These are phyloP conservation scores for Aspergillus avenaceus DNA, from an alignment of 495 filamentous ascomycete species.

Conservation along the genomic window DNA sequence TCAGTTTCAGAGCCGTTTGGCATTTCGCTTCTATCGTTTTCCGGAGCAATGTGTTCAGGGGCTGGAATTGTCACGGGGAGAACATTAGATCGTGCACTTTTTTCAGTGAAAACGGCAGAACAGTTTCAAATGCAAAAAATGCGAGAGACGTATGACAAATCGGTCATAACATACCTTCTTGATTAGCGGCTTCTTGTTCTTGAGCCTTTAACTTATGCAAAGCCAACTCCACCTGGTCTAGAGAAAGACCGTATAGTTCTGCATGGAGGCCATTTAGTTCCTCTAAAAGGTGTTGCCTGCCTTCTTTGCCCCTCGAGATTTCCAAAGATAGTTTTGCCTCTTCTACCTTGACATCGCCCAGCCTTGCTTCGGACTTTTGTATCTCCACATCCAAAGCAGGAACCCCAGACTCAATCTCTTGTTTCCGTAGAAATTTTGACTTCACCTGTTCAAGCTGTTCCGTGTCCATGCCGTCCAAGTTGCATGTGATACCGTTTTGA, in stretches of 20 bases:
- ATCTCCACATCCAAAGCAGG: constrained; percentile 56
- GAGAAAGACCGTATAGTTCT: constrained; percentile 40
- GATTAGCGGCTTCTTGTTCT: constrained; percentile 17
- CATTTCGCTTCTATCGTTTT: not conserved
- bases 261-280: constrained; percentile 52
- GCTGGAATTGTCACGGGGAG: constrained; percentile 6
- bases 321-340: constrained; percentile 56
- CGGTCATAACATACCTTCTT: constrained; percentile 23
- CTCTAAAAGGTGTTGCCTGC: constrained; percentile 40
- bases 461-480: constrained; percentile 13
- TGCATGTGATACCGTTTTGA: not conserved
- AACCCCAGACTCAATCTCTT: constrained; percentile 54
- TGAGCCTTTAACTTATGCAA: constrained; percentile 23
- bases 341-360: constrained; percentile 53
- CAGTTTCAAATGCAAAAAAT: too few relatives aligned
- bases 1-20: not conserved
- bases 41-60: not conserved
- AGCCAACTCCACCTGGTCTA: constrained; percentile 38
- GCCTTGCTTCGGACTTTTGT: constrained; percentile 36
- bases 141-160: too few relatives aligned
- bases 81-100: too few relatives aligned
- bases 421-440: constrained; percentile 39
- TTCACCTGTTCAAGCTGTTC: constrained; percentile 23
- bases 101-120: too few relatives aligned
- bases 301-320: constrained; percentile 44